Evolutionary conservation across 2,329 filamentous ascomycete genomes (phyloP).

Genomic region (Cercospora sp.): DNA sequence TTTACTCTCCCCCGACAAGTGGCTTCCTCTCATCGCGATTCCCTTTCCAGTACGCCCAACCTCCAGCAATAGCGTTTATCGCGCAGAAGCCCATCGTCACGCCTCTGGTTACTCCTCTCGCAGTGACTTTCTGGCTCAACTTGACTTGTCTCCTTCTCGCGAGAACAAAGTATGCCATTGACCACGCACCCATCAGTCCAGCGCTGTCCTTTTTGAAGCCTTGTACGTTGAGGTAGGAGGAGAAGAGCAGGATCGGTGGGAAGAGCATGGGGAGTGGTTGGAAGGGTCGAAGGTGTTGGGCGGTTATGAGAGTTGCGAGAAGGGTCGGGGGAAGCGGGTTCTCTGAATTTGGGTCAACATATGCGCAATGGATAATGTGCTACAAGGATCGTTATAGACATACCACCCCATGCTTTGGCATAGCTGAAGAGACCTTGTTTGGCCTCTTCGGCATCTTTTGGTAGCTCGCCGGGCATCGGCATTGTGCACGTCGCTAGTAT

Average conservation of each 20-base stretch:
- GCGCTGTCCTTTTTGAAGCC: conserved; percentile 64
- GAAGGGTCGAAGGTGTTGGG: conserved; percentile 66
- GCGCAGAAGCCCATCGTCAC: conserved; percentile 53
- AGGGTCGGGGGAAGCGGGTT: conserved; percentile 64
- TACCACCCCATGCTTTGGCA: conserved; percentile 55
- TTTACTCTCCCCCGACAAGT: conserved; percentile 6
- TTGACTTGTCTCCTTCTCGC: conserved; percentile 58
- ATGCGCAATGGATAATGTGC: background rate
- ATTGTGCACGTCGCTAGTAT: conserved; percentile 24
- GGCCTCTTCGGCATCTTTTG: conserved; percentile 39
- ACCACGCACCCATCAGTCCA: conserved; percentile 65
- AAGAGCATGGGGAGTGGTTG: conserved; percentile 67
- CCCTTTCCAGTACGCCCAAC: conserved; percentile 48
- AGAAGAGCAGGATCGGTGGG: conserved; percentile 64
- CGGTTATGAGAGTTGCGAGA: conserved; percentile 65
- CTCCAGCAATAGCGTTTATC: conserved; percentile 53
- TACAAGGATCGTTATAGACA: conserved; percentile 28
- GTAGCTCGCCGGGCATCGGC: conserved; percentile 44
- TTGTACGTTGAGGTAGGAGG: conserved; percentile 64
- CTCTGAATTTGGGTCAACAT: conserved; percentile 47
- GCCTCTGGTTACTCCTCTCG: conserved; percentile 54
- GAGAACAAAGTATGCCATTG: conserved; percentile 63
- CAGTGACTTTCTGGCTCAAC: conserved; percentile 51
- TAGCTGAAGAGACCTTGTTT: conserved; percentile 47
- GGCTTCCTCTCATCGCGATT: conserved; percentile 22